Evolutionary conservation across 208 protist species (phyloP), one percentile per base, ranked within the genome.

Genomic region (Acanthamoeba lenticulata): DNA sequence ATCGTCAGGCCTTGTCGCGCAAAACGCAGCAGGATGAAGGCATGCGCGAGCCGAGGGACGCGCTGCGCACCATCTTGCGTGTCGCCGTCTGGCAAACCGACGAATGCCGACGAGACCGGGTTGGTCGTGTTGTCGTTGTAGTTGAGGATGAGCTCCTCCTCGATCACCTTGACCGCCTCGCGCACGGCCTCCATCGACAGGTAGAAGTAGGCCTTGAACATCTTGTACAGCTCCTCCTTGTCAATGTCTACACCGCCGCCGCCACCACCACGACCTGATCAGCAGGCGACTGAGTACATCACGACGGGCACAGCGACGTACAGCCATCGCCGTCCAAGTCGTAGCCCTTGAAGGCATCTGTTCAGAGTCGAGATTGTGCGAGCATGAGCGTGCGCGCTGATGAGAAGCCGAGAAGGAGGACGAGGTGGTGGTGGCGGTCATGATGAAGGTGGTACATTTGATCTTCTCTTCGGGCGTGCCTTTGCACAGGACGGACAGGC

Each of bases 161-260:
- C 94, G 27, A 96, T 42, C n/a, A 79, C 94, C 62, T 92, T 72
- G 19, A 95, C 79, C 17, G 95, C 95, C 32, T 96, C 95, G 11
- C 95, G 74, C 67, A 96, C 94, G 55, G 95, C 34, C 32, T 96
- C 95, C 94, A 96, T 95, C 29, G 42, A 81, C 15, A 96, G 90
- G 42, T 95, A 94, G 67, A 96, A 96, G 65, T 95, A 95, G 32
- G 95, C 95, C 47, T 92, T 94, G 40, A 95, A 95, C 94, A 96
- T 95, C 34, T 88, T 57, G 52, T 86, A 44, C 69, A 96, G 74
- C 42, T 96, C 94, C 36, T 93, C 93, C 32, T 77, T 94, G 42
- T 94, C 77, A 88, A 92, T 94, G 52, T 94, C 57, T 94, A 24
- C 11, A 65, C 57, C 19, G 24, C 24, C 21, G 19, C 24, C 19